Evolutionary conservation across 495 filamentous ascomycete species (phyloP).

Genomic region (Penicillium pancosmium): DNA sequence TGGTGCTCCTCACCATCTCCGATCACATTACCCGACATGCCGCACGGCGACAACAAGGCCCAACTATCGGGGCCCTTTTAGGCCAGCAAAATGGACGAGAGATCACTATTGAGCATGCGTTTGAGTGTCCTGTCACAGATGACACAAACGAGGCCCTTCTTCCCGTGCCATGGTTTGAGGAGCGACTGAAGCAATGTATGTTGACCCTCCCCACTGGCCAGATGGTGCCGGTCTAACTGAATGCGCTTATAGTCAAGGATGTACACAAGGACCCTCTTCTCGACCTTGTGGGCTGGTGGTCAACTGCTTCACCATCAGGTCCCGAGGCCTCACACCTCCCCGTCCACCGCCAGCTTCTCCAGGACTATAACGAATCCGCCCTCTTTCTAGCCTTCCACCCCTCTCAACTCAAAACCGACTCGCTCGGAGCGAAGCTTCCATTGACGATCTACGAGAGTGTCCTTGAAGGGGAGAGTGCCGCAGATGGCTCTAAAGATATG

Average conservation of each 20-base stretch:
- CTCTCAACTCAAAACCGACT: slow-evolving; percentile 49
- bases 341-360: slow-evolving; percentile 75
- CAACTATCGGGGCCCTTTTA: slow-evolving; percentile 82
- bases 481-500: slow-evolving; percentile 69
- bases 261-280: slow-evolving; percentile 83
- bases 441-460: slow-evolving; percentile 88
- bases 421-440: slow-evolving; percentile 76
- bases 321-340: slow-evolving; percentile 67
- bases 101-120: slow-evolving; percentile 89
- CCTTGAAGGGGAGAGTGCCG: slow-evolving; percentile 62
- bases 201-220: slow-evolving; percentile 12
- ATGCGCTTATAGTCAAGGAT: slow-evolving; percentile 65
- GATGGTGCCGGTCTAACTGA: slow-evolving; percentile 10
- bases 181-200: slow-evolving; percentile 83
- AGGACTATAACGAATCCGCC: slow-evolving; percentile 79
- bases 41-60: slow-evolving; percentile 70
- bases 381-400: slow-evolving; percentile 86
- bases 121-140: slow-evolving; percentile 67
- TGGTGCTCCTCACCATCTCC: slow-evolving; percentile 93
- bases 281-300: slow-evolving; percentile 95
- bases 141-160: slow-evolving; percentile 56
- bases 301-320: slow-evolving; percentile 72
- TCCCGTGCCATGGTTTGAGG: slow-evolving; percentile 72
- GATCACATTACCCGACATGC: slow-evolving; percentile 94
- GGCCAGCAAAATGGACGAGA: slow-evolving; percentile 89